phyloP scores from a whole-genome alignment of 306 rosid species.

The Fragaria nilgerrensis region DNA sequence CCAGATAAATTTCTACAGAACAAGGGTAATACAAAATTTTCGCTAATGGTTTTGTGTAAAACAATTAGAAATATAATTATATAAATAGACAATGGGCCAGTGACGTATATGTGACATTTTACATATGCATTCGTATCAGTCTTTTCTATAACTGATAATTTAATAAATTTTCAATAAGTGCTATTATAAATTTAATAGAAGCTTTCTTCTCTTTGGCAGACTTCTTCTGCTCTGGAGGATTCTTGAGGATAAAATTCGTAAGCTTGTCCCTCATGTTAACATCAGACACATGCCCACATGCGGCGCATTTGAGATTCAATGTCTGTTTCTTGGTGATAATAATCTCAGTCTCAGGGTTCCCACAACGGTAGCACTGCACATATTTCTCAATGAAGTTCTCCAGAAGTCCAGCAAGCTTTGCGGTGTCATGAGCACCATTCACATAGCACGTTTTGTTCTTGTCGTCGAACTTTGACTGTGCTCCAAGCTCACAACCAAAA shows the following conservation, averaged over 20 bases:
- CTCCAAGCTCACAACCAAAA: slow-evolving; percentile 85
- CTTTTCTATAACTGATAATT: too few relatives aligned
- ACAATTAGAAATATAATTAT: background rate
- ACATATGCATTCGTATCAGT: background rate
- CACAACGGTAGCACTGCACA: slow-evolving; percentile 80
- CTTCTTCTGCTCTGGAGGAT: slow-evolving; percentile 72
- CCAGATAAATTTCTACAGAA: background rate
- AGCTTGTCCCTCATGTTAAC: slow-evolving; percentile 85
- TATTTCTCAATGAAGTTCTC: slow-evolving; percentile 80
- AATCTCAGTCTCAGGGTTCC: slow-evolving; percentile 78
- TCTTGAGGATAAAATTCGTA: slow-evolving; percentile 70
- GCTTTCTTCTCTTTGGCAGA: slow-evolving; percentile 73
- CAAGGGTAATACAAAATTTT: background rate
- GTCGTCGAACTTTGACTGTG: slow-evolving; percentile 78
- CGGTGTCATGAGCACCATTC: slow-evolving; percentile 74
- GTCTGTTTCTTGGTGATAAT: slow-evolving; percentile 64
- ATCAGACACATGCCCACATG: slow-evolving; percentile 74
- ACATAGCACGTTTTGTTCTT: slow-evolving; percentile 65
- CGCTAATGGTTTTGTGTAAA: background rate
- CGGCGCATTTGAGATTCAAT: slow-evolving; percentile 72
- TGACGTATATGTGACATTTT: background rate
- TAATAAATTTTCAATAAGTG: background rate
- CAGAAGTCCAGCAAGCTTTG: slow-evolving; percentile 73
- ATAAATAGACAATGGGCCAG: background rate
- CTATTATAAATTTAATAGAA: background rate